Percentiles rank a stretch among this genome's conserved stretches.
These are phyloP conservation scores for Dictyostelium firmibasis DNA, from an alignment of 78 protist species.

Conservation along the genomic window DNA sequence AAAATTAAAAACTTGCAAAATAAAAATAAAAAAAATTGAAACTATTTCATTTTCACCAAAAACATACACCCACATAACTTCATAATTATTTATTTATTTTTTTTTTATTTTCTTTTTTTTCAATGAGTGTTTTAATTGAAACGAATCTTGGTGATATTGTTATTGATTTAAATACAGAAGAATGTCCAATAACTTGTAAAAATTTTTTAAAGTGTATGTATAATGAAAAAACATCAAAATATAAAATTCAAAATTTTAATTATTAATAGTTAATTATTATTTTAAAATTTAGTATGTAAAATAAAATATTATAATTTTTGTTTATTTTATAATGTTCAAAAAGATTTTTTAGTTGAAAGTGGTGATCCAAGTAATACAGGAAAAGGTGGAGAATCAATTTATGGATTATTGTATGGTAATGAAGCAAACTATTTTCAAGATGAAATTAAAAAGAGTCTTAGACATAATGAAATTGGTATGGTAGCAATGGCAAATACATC, in stretches of 20 bases:
- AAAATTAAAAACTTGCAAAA: background rate
- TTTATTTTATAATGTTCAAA: constrained; percentile 91
- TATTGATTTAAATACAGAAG: constrained; percentile 92
- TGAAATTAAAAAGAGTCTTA: constrained; percentile 82
- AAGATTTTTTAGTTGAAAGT: constrained; percentile 89
- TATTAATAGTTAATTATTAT: too few relatives aligned
- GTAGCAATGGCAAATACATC: constrained; percentile 88
- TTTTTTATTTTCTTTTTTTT: too few relatives aligned
- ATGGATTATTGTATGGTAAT: constrained; percentile 86
- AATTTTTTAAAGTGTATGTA: constrained; percentile 95
- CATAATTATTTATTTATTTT: too few relatives aligned
- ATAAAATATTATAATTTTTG: constrained; percentile 96
- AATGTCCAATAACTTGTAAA: constrained; percentile 89
- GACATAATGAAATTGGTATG: constrained; percentile 62
- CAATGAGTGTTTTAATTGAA: constrained; percentile 94
- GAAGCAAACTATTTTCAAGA: constrained; percentile 89
- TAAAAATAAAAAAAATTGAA: background rate
- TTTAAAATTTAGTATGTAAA: constrained; percentile 87
- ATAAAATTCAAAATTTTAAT: too few relatives aligned
- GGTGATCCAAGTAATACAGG: constrained; percentile 98
- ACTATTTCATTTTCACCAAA: background rate
- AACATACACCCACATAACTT: too few relatives aligned
- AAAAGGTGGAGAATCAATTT: constrained; percentile 90
- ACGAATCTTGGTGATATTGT: constrained; percentile 96
- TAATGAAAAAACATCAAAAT: too few relatives aligned